Evolutionary conservation across 1,284 basidiomycete species (phyloP), one percentile per base, ranked within the genome.

Genomic region (Serendipita sp.): DNA sequence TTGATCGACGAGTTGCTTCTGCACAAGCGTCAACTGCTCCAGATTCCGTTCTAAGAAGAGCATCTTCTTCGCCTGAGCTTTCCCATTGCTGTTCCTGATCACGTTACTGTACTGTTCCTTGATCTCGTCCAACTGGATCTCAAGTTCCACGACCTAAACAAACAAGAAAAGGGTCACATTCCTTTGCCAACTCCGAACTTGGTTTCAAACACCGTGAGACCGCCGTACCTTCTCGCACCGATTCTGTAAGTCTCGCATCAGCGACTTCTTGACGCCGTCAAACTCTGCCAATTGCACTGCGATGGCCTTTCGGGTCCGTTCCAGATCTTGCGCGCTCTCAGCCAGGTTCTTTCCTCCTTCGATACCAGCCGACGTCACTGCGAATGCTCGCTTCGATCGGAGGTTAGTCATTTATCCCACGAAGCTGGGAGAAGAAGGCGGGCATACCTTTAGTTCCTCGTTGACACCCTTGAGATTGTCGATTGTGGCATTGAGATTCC

Each of bases 91-190:
- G 71, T 94, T 95, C 66, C 93, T 87, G 68, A 98, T 92, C 62
- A 99, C 92, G 70, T 96, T 95, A 78, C 94, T 95, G 77, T 99
- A 99, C 73, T 99, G 94, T 75, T 99, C 96, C 73, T 93, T 92
- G 74, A 96, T 92, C 73, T 99, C 96, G 72, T 99, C 96, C 45
- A 99, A 78, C 72, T 98, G 95, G 69, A 99, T 98, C 75, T 99
- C 96, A 60, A 99, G 84, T 75, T 99, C 96, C 64, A 99, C 95
- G 49, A 99, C 94, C 93, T 95, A 67, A 61, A 60, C 61, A 65
- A 63, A 47, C 64, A 29, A 67, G 42, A 64, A 47, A 49, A 60
- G 42, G 53, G 62, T 64, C 34, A 47, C 22, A 3, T 17, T 35
- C 41, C 17, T 60, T 41, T 55, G 60, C 35, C 13, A 22, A 22